Base-by-base conservation (phyloP, 768 basidiomycete genomes). In the Xerocomellus dryophilus region DNA sequence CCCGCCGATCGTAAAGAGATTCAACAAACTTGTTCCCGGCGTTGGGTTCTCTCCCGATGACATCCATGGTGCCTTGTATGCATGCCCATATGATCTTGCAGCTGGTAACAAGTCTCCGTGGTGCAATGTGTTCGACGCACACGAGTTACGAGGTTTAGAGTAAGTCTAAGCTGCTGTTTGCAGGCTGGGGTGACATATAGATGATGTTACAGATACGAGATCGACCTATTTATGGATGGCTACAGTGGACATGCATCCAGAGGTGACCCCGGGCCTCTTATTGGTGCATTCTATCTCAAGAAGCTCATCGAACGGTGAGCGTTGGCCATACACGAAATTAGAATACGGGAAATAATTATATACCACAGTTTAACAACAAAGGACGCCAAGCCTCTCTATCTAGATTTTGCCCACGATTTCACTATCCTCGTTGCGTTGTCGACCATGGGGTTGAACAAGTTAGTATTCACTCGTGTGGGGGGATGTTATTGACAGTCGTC, bases 361-460 rank as follows among this genome's bases (percentile, higher is more conserved):
- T 4, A 5, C 14, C 25, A 34, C 29, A 75, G 74, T n/a, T 65
- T 75, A 47, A 66, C 61, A 14, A 70, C 68, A 4, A 67, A 60
- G 21, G 52, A 66, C 43, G 67, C 68, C 12, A 47, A 67, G 39
- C 48, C 60, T 36, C 61, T 75, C 29, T 71, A 73, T 62, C 68
- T 78, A 15, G 76, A 77, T 53, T 76, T 78, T 50, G 74, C 69
- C 3, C 76, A 77, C 45, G 74, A 77, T 48, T 63, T 65, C 10
- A 73, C 65, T 20, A 71, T 77, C 41, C 67, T 76, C 50, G 11
- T 73, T 20, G 66, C 69, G n/a, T 56, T 77, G 50, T 69, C 75
- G 9, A 70, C 73, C 12, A 59, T 75, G 51, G 69, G 67, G 3
- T 61, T 76, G 25, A 73, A 70, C 54, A 69, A 70, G 74, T 74